Conservation (phyloP, 2,329 filamentous ascomycete species). For the Talaromyces sp. region DNA sequence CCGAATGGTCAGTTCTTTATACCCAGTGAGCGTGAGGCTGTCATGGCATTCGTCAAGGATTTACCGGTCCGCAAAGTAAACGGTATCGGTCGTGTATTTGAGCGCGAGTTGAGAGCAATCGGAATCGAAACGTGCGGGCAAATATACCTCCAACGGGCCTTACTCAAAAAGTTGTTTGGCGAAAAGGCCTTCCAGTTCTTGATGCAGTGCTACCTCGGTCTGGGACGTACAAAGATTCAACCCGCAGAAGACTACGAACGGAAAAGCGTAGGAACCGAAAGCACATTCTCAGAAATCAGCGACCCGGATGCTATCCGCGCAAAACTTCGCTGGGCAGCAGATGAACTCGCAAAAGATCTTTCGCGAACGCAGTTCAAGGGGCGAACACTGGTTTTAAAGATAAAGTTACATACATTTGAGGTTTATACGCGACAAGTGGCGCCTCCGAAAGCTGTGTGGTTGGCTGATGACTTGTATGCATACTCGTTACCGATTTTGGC, state of each 20-base stretch:
- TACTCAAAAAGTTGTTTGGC: slow-evolving; percentile 76
- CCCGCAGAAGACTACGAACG: slow-evolving; percentile 86
- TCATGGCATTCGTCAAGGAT: slow-evolving; percentile 82
- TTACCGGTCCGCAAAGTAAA: slow-evolving; percentile 89
- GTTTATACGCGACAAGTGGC: slow-evolving; percentile 80
- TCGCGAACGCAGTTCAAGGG: slow-evolving; percentile 78
- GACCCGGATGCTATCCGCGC: slow-evolving; percentile 66
- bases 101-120: slow-evolving; percentile 83
- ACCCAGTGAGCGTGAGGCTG: slow-evolving; percentile 66
- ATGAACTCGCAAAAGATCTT: slow-evolving; percentile 85
- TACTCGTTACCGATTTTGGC: slow-evolving; percentile 77
- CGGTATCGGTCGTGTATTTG: slow-evolving; percentile 89
- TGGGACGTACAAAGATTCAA: slow-evolving; percentile 80
- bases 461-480: slow-evolving; percentile 79
- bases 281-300: slow-evolving; percentile 80
- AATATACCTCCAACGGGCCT: slow-evolving; percentile 73
- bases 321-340: slow-evolving; percentile 76
- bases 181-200: slow-evolving; percentile 89
- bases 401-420: slow-evolving; percentile 93
- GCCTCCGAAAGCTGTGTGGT: slow-evolving; percentile 67
- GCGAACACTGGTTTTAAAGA: slow-evolving; percentile 84
- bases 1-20: slow-evolving; percentile 88
- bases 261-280: slow-evolving; percentile 92
- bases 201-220: slow-evolving; percentile 76
- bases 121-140: slow-evolving; percentile 87